These are phyloP conservation scores for Centaurea solstitialis DNA, from an alignment of 129 eudicot species.

Conservation along the genomic window DNA sequence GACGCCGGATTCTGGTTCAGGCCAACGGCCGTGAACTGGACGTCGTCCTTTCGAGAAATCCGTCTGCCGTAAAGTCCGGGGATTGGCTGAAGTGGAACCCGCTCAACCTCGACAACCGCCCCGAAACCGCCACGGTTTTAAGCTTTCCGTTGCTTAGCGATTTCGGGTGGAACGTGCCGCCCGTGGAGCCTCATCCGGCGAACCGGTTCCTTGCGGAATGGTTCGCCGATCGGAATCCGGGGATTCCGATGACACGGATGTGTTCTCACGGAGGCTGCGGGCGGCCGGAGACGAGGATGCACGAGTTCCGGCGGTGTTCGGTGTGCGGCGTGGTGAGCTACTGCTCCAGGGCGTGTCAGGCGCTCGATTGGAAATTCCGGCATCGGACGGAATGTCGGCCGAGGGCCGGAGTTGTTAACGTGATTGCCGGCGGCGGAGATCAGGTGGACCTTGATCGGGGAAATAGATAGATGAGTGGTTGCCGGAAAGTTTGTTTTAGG, in stretches of 20 bases:
- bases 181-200: slow-evolving; percentile 35
- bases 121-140: background rate
- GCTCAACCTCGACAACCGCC: background rate
- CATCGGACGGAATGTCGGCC: slow-evolving; percentile 34
- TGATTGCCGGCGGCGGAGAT: background rate
- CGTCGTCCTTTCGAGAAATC: background rate
- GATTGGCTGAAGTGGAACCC: background rate
- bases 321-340: slow-evolving; percentile 45
- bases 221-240: slow-evolving; percentile 6
- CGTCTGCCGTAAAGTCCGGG: slow-evolving; percentile 12
- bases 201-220: slow-evolving; percentile 41
- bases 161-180: slow-evolving; percentile 11
- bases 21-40: slow-evolving; percentile 41
- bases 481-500: background rate
- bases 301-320: slow-evolving; percentile 49
- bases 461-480: no score
- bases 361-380: slow-evolving; percentile 49
- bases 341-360: slow-evolving; percentile 52
- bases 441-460: no score
- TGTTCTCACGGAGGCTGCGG: slow-evolving; percentile 47
- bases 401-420: slow-evolving; percentile 4
- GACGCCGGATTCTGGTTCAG: slow-evolving; percentile 31
- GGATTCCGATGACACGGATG: slow-evolving; percentile 3
- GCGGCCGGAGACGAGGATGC: slow-evolving; percentile 45
- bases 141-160: slow-evolving; percentile 12